Conservation (phyloP, 2,329 filamentous ascomycete genomes). For the Chaetoscypha palmicola region DNA sequence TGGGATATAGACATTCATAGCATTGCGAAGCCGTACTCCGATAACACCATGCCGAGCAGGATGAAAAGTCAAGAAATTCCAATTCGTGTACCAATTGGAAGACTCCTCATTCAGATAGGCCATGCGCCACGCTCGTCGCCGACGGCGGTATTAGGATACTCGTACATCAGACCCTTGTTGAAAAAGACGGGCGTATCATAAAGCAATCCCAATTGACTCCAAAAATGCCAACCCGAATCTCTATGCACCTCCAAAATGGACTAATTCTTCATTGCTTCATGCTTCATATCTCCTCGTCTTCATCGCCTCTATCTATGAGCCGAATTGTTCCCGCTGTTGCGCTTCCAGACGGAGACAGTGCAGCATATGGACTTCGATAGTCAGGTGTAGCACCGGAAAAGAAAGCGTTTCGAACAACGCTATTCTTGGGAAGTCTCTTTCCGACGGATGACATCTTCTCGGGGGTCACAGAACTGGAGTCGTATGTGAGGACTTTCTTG, state of each 20-base stretch:
- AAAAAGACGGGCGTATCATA: constrained; percentile 18
- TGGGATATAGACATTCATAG: too few species aligned
- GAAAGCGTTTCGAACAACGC: constrained; percentile 15
- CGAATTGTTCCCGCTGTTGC: too few species aligned
- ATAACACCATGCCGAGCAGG: not conserved
- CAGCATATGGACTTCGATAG: too few species aligned
- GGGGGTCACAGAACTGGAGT: constrained; percentile 2
- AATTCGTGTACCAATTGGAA: not conserved
- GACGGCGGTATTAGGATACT: constrained; percentile 17
- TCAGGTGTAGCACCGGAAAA: too few species aligned
- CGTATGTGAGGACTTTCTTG: constrained; percentile 18
- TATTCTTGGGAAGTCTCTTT: constrained; percentile 9
- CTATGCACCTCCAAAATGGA: not conserved
- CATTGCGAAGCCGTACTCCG: not conserved
- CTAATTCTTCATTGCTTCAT: too few species aligned
- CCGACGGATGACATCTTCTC: constrained; percentile 12
- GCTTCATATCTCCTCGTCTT: not conserved
- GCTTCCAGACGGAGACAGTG: too few species aligned
- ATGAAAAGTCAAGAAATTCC: not conserved
- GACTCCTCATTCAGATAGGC: not conserved
- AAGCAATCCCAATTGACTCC: constrained; percentile 9
- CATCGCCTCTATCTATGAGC: constrained; percentile 13
- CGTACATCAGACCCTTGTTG: constrained; percentile 25
- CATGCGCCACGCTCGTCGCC: constrained; percentile 8
- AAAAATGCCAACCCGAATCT: not conserved